Conservation (phyloP, 2,329 filamentous ascomycete species). For the Microdochium trichocladiopsis region DNA sequence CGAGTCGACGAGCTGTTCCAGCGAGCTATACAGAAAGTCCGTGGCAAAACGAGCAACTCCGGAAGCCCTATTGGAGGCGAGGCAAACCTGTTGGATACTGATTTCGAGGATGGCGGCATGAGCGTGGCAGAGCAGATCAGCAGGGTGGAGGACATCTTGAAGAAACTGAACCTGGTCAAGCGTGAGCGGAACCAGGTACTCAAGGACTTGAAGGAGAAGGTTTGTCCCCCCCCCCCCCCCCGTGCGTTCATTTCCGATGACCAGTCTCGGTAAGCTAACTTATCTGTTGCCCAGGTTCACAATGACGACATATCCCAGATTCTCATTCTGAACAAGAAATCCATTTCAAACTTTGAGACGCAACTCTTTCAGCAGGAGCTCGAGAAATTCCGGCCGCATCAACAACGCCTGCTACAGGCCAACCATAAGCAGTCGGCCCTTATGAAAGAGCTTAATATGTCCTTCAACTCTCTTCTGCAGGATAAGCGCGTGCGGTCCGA, state of each 20-base stretch:
- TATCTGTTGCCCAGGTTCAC: conserved; percentile 58
- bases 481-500: conserved; percentile 91
- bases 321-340: conserved; percentile 95
- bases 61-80: conserved; percentile 57
- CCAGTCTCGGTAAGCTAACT: too few relatives aligned
- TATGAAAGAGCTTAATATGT: conserved; percentile 87
- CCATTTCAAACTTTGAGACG: conserved; percentile 82
- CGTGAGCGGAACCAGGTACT: conserved; percentile 84
- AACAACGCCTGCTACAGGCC: conserved; percentile 83
- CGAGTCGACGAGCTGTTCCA: conserved; percentile 88
- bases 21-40: conserved; percentile 72
- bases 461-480: conserved; percentile 82
- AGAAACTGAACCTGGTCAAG: conserved; percentile 88
- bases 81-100: conserved; percentile 80
- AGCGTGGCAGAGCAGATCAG: conserved; percentile 87
- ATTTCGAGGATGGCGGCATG: conserved; percentile 73
- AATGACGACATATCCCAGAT: conserved; percentile 97
- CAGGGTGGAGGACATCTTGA: conserved; percentile 81
- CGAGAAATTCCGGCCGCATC: conserved; percentile 94
- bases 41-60: conserved; percentile 54
- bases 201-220: conserved; percentile 97
- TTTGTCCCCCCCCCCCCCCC: conserved; percentile 40
- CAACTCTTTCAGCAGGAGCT: conserved; percentile 92
- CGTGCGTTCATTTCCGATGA: too few relatives aligned
- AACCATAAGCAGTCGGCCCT: conserved; percentile 91